A percentile compares a stretch with the other conserved stretches of the same genome.
Evolutionary conservation across 495 filamentous ascomycete genomes (phyloP).

Genomic region (Neurospora sp.): DNA sequence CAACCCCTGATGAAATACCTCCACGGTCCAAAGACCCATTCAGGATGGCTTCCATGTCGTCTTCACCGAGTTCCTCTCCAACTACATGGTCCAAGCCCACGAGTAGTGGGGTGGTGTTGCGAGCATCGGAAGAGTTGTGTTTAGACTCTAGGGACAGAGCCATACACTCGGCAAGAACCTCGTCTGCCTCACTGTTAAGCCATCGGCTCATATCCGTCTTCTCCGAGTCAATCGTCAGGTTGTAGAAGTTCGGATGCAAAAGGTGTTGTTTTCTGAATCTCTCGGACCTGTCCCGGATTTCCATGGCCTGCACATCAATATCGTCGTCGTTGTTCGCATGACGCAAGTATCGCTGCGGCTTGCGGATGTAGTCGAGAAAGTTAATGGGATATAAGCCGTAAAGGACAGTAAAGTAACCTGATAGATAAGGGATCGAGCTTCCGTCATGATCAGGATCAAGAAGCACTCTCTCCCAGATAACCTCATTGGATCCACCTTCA

Average conservation of each 20-base stretch:
- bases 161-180: constrained; percentile 61
- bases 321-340: constrained; percentile 54
- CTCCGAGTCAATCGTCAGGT: constrained; percentile 59
- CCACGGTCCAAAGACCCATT: background rate
- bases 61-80: constrained; percentile 15
- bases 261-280: constrained; percentile 55
- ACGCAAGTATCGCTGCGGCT: constrained; percentile 60
- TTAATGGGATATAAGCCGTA: constrained; percentile 76
- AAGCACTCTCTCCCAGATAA: constrained; percentile 49
- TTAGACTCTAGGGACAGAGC: constrained; percentile 30
- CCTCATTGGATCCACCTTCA: constrained; percentile 12
- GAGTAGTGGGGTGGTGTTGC: background rate
- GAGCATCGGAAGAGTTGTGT: background rate
- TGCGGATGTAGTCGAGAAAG: constrained; percentile 65
- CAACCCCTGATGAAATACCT: background rate
- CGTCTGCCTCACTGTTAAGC: constrained; percentile 60
- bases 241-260: constrained; percentile 66
- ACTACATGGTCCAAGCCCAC: background rate
- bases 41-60: constrained; percentile 5
- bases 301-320: constrained; percentile 58
- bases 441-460: constrained; percentile 47
- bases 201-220: constrained; percentile 58
- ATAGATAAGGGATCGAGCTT: constrained; percentile 55
- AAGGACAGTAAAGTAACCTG: constrained; percentile 67
- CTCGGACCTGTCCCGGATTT: constrained; percentile 60